Percentiles rank a stretch among this genome's conserved stretches.
These are phyloP conservation scores for Carex cristatella DNA, from an alignment of 176 grass and related monocot genomes.

Conservation along the genomic window DNA sequence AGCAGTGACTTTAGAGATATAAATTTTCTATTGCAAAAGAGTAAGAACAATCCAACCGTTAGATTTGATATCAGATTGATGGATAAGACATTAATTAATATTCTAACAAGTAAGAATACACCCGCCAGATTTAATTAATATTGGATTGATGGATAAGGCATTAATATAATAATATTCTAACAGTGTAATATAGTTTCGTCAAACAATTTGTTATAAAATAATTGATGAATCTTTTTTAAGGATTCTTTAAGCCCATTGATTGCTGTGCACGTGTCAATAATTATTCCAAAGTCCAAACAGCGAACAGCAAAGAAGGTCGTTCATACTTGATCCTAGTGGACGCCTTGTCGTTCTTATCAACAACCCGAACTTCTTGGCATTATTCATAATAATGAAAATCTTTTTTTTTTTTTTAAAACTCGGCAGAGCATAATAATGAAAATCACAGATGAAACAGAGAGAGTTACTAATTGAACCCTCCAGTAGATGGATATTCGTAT, in stretches of 20 bases:
- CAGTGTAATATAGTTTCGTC: not conserved
- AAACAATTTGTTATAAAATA: not conserved
- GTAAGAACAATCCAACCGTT: no score
- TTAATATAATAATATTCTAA: not conserved
- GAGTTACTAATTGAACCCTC: not conserved
- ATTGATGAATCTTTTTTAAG: not conserved
- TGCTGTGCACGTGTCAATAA: not conserved
- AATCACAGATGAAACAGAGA: constrained; percentile 4
- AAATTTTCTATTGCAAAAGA: no score
- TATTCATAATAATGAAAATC: not conserved
- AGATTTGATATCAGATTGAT: no score
- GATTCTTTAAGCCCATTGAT: not conserved
- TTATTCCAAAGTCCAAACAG: not conserved
- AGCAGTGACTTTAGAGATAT: no score
- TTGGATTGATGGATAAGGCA: not conserved
- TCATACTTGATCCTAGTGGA: not conserved
- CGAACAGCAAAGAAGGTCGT: not conserved
- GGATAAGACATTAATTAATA: no score
- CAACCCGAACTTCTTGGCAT: constrained; percentile 19
- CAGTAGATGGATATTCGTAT: not conserved
- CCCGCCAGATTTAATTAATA: not conserved
- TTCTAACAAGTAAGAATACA: no score
- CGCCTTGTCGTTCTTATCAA: constrained; percentile 22
- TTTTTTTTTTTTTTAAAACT: no score
- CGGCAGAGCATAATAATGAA: no score